Evolutionary conservation across 2,329 filamentous ascomycete genomes (phyloP).

Genomic region (Tolypocladium ophioglossoides): DNA sequence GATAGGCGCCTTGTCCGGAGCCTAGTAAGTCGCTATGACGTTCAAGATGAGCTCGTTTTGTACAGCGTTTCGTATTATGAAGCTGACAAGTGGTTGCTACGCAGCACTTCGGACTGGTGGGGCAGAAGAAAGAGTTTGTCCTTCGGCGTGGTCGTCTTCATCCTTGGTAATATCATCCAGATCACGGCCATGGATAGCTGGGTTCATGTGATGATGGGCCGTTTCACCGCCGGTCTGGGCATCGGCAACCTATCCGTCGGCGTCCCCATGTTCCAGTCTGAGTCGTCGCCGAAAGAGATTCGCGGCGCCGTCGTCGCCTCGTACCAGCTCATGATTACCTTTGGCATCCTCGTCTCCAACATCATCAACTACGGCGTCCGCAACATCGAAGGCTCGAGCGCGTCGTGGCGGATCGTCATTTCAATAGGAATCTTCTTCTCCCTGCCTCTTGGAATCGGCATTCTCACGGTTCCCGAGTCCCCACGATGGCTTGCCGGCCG

Average conservation of each 20-base stretch:
- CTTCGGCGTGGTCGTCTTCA: conserved; percentile 45
- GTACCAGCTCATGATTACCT: conserved; percentile 66
- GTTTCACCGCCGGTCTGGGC: conserved; percentile 56
- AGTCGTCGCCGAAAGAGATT: conserved; percentile 50
- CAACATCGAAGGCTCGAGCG: conserved; percentile 26
- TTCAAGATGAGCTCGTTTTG: not conserved
- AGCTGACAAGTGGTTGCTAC: conserved; percentile 1
- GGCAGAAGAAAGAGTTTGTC: conserved; percentile 46
- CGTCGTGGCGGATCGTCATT: conserved; percentile 54
- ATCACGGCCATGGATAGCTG: conserved; percentile 47
- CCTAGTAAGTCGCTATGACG: conserved; percentile 22
- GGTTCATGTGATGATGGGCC: conserved; percentile 56
- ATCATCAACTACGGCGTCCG: conserved; percentile 43
- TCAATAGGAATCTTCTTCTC: conserved; percentile 43
- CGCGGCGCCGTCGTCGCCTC: conserved; percentile 54
- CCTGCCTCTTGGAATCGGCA: conserved; percentile 39
- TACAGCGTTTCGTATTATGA: not conserved
- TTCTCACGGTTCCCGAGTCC: conserved; percentile 44
- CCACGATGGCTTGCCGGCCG: conserved; percentile 44
- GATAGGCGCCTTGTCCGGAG: conserved; percentile 41
- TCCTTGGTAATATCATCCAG: conserved; percentile 55
- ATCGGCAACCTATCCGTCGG: conserved; percentile 56
- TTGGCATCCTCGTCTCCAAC: conserved; percentile 52
- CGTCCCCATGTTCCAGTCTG: conserved; percentile 58
- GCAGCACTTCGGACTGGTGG: conserved; percentile 42